Base-by-base conservation (phyloP, 768 basidiomycete genomes). In the Naganishia kalamii region DNA sequence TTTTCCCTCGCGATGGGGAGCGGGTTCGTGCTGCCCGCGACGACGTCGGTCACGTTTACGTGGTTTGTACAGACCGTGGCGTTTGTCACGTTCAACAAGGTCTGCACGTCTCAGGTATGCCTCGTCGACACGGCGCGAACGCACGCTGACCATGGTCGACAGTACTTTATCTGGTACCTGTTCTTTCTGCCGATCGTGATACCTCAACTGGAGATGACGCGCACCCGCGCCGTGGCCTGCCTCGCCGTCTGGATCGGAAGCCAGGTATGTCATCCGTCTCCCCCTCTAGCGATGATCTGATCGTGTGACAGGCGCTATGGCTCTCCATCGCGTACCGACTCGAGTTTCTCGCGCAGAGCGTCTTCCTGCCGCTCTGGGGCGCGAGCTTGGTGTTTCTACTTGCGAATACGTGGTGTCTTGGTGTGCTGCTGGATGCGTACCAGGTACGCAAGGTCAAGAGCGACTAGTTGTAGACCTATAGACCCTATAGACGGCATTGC, bases 121-220 rank as follows among this genome's bases (percentile, higher is more conserved):
- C 48, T 60, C 41, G 59, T 32, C 49, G 19, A 30, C n/a, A 32
- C 19, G 21, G 11, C 10, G 19, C 17, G 21, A 27, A 29, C 19
- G 5, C 35, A 13, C 19, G 4, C 29, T 35, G 30, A 49, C 25
- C 19, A 19, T 19, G 21, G 47, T 41, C 19, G 3, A 40, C 78
- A 98, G 89, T 99, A 99, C 77, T 99, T 98, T 79, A 82, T 94
- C 41, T 99, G 96, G 96, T 97, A 92, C 75, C 85, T 91, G 15
- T 85, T 92, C 54, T 85, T 98, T 66, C 78, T 98, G 0, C 92
- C 94, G 0, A 82, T 92, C 2, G 80, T 94, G 25, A 82, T 92
- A 3, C 88, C 91, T 0, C 82, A 79, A 2, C 78, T 96, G 0
- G 76, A 79, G 0, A 81, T 90, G 48, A 81, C 85, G 1, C 76